Evolutionary conservation across 1,284 basidiomycete genomes (phyloP).

Genomic region (Cutaneotrichosporon cavernicola): DNA sequence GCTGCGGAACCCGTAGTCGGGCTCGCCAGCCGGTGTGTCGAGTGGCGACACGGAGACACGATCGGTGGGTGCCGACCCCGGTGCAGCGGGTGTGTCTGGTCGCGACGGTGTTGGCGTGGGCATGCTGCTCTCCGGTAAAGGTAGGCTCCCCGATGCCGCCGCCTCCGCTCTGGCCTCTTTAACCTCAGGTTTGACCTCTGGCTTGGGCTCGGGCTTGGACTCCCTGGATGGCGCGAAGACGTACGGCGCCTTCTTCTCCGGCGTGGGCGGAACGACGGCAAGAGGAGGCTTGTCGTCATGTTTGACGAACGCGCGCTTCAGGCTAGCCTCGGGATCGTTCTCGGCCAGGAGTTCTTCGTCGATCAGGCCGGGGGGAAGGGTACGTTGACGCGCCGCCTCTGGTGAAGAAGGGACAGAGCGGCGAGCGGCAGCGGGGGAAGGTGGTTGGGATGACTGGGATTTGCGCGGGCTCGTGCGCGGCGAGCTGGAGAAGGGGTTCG

Average conservation of each 20-base stretch:
- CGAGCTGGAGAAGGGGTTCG: constrained; percentile 11
- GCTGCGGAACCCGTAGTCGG: constrained; percentile 42
- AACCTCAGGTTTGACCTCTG: background rate
- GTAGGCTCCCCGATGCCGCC: constrained; percentile 25
- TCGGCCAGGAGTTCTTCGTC: constrained; percentile 48
- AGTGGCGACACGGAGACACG: constrained; percentile 48
- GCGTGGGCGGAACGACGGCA: constrained; percentile 10
- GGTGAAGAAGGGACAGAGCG: constrained; percentile 7
- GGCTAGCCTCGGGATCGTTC: constrained; percentile 42
- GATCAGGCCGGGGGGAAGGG: constrained; percentile 32
- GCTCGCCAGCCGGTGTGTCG: constrained; percentile 32
- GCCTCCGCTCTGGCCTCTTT: background rate
- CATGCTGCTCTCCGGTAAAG: constrained; percentile 37
- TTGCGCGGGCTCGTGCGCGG: constrained; percentile 1
- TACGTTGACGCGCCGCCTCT: constrained; percentile 8
- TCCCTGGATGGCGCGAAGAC: constrained; percentile 6
- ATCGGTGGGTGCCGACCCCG: constrained; percentile 25
- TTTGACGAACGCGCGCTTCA: constrained; percentile 51
- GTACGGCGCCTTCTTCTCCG: constrained; percentile 20
- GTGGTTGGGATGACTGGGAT: background rate
- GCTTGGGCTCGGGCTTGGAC: background rate
- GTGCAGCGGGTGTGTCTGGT: constrained; percentile 27
- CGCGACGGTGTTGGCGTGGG: constrained; percentile 37
- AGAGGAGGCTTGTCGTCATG: constrained; percentile 27
- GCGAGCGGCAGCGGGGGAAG: background rate